phyloP scores from a whole-genome alignment of 306 rosid species.

The Vicia faba region DNA sequence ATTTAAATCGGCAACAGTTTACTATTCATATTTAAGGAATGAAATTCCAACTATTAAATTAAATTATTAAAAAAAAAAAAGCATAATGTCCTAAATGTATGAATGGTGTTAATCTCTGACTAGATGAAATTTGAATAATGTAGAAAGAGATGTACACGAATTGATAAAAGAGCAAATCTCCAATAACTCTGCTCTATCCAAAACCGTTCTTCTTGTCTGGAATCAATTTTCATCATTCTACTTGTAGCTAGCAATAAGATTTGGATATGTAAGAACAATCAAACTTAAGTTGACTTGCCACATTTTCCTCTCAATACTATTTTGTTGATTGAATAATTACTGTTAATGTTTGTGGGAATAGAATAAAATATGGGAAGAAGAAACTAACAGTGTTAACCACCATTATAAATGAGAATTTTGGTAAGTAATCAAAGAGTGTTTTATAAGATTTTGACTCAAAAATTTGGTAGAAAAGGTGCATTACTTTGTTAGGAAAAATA shows the following conservation, averaged over 20 bases:
- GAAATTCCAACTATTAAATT: no score
- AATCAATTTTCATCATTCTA: constrained; percentile 13
- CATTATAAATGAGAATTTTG: constrained; percentile 40
- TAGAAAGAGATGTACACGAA: neutral
- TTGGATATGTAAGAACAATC: constrained; percentile 17
- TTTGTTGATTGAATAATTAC: constrained; percentile 19
- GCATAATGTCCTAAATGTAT: no score
- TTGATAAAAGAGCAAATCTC: neutral
- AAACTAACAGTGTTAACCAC: constrained; percentile 26
- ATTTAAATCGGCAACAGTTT: no score
- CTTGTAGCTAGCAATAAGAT: neutral
- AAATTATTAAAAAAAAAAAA: no score
- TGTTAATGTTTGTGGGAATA: constrained; percentile 46
- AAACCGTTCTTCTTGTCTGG: constrained; percentile 11
- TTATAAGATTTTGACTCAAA: constrained; percentile 29
- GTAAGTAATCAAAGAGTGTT: neutral
- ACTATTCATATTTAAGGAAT: no score
- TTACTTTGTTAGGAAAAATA: neutral
- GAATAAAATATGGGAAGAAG: constrained; percentile 27
- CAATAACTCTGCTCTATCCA: constrained; percentile 11
- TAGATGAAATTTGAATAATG: no score
- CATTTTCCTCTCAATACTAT: constrained; percentile 6
- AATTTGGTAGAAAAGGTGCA: neutral
- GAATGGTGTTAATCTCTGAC: no score
- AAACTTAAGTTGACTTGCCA: constrained; percentile 31